Evolutionary conservation across 169 alveolate species (phyloP).

Genomic region (Eimeria praecox): DNA sequence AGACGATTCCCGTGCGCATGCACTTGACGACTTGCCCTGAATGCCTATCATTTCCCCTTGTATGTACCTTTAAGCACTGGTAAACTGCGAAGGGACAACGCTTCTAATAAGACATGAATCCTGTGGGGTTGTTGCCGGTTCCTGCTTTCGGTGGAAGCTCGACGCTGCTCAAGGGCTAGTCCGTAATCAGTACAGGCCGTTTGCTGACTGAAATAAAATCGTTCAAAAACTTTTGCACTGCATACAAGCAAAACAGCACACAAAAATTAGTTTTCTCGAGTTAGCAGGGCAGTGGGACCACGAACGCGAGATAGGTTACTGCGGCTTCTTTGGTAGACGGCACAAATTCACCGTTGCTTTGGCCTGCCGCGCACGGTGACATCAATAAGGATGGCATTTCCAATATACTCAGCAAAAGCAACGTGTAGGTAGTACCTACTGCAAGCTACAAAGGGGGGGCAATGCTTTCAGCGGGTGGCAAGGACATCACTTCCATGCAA

Average conservation of each 20-base stretch:
- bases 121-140: background rate
- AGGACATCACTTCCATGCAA: background rate
- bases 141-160: background rate
- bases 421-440: background rate
- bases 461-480: background rate
- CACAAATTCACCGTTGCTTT: background rate
- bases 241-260: background rate
- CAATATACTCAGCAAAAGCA: background rate
- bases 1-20: constrained; percentile 28
- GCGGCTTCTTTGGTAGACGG: background rate
- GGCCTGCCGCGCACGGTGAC: background rate
- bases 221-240: background rate
- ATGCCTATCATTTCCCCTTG: background rate
- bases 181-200: background rate
- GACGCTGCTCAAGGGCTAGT: background rate
- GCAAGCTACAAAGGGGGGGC: background rate
- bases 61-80: background rate
- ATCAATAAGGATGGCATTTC: background rate
- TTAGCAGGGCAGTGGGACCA: background rate
- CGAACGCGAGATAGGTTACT: background rate
- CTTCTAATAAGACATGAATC: background rate
- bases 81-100: background rate
- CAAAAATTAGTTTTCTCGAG: background rate
- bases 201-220: background rate
- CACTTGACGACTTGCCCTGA: background rate